Evolutionary conservation across 2,329 filamentous ascomycete genomes (phyloP), one percentile per base, ranked within the genome.

Genomic region (Aspergillus ochraceus): DNA sequence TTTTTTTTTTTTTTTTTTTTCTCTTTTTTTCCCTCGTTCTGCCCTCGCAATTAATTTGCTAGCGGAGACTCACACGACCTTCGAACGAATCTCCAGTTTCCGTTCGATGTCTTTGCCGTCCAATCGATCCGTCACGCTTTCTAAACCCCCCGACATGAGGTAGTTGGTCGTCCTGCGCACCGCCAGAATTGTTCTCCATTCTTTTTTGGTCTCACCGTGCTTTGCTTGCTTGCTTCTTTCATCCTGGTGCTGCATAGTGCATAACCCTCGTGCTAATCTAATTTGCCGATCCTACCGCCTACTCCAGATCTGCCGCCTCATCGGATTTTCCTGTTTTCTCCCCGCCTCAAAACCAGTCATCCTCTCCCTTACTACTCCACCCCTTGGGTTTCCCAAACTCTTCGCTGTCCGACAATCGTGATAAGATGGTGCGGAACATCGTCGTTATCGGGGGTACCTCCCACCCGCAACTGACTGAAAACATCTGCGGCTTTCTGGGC

Each of bases 381-480:
- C 61, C 57, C 51, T 58, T 57, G 58, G 52, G 55, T 47, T 61
- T 65, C 56, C 56, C 61, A 46, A 62, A 64, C 50, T 30, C 57
- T 42, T 51, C 51, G 61, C 52, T 36, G 53, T 55, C 49, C 57
- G 53, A 60, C 55, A 42, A 61, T 20, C 55, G 60, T 55, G 57
- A 62, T 63, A 74, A 54, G 2, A 97, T 97, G 92, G 93, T 97
- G 68, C 90, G 93, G 77, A 97, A 97, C 77, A 92, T 99, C 66
- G 91, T 97, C 72, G 86, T 99, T 64, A 88, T 99, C 66, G 92
- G 93, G 69, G 94, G 95, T 62, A 95, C 90, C 76, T 97, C 93
- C 71, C 94, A 98, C 81, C 93, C 93, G 20, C 83, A 90, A 73
- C 86, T 98, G 67, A 90, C 91, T 66, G 89, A 96, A 70, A 90